Percentiles rank a stretch among this genome's conserved stretches.
These are phyloP conservation scores for Talaromyces sp. DNA, from an alignment of 2,329 filamentous ascomycete species.

Conservation along the genomic window DNA sequence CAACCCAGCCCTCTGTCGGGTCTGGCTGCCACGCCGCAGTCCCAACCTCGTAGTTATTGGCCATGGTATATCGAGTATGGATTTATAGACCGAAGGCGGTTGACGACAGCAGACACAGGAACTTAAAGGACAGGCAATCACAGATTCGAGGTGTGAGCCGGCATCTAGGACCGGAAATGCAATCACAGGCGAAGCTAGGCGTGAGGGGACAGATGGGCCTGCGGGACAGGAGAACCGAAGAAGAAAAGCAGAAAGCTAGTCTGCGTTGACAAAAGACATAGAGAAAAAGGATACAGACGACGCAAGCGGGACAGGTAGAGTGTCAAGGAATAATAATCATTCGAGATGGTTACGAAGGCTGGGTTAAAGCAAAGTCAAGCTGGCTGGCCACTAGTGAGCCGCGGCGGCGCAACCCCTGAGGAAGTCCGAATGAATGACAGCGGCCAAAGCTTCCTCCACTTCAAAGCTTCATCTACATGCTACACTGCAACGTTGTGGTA, in stretches of 20 bases:
- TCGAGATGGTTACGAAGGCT: constrained; percentile 18
- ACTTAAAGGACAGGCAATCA: constrained; percentile 12
- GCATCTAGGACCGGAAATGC: constrained; percentile 28
- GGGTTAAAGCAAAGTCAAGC: constrained; percentile 22
- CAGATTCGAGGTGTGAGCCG: constrained; percentile 20
- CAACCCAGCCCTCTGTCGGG: constrained; percentile 91
- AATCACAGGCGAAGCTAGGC: constrained; percentile 1
- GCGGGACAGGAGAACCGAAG: constrained; percentile 15
- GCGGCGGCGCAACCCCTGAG: constrained; percentile 31
- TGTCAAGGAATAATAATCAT: constrained; percentile 8
- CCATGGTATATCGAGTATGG: constrained; percentile 55
- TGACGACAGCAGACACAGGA: constrained; percentile 24
- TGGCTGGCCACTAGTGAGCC: constrained; percentile 28
- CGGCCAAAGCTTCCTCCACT: constrained; percentile 21
- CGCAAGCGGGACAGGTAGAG: neutral
- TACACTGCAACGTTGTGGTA: neutral
- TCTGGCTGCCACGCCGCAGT: constrained; percentile 99
- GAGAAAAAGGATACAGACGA: neutral
- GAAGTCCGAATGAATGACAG: constrained; percentile 19
- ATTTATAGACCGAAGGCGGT: constrained; percentile 13
- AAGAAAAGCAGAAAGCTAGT: constrained; percentile 17
- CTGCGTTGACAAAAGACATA: constrained; percentile 7
- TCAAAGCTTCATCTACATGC: neutral
- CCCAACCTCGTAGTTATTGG: constrained; percentile 91
- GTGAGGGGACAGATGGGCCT: neutral